phyloP scores from a whole-genome alignment of 768 basidiomycete species.

The Lepiota subincarnata region DNA sequence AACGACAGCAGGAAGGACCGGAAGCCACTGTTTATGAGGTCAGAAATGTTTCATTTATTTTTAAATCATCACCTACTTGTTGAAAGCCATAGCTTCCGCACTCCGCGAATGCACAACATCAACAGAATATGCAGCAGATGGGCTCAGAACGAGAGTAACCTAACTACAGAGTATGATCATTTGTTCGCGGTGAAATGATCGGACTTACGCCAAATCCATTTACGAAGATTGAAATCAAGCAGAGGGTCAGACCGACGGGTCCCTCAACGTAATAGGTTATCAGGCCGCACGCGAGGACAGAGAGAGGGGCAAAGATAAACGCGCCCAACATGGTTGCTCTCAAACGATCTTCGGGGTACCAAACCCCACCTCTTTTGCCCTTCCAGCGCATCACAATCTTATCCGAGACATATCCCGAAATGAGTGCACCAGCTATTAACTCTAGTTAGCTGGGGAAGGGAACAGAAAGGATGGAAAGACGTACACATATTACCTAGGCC shows the following conservation, averaged over 20 bases:
- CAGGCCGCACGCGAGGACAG: constrained; percentile 45
- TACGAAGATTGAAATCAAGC: constrained; percentile 52
- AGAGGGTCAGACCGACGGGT: constrained; percentile 42
- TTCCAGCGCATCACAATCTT: constrained; percentile 44
- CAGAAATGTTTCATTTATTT: not conserved
- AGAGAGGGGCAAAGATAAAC: constrained; percentile 46
- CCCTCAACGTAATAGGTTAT: constrained; percentile 47
- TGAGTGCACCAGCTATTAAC: constrained; percentile 50
- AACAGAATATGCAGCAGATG: constrained; percentile 51
- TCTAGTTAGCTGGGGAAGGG: not conserved
- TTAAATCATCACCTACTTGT: constrained; percentile 33
- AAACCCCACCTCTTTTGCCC: constrained; percentile 45
- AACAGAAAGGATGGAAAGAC: constrained; percentile 18
- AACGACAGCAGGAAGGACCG: constrained; percentile 40
- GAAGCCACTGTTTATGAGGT: constrained; percentile 33
- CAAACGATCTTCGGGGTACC: constrained; percentile 69
- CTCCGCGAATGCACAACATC: constrained; percentile 61
- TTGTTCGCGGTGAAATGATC: not conserved
- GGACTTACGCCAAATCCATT: constrained; percentile 62
- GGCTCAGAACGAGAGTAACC: constrained; percentile 56
- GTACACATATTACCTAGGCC: constrained; percentile 57
- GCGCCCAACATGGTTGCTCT: constrained; percentile 45
- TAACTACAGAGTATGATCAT: constrained; percentile 17
- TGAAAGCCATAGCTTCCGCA: constrained; percentile 57
- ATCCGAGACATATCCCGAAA: constrained; percentile 60